phyloP scores from a whole-genome alignment of 495 filamentous ascomycete genomes.

The Penicillium cosmopolitanum region DNA sequence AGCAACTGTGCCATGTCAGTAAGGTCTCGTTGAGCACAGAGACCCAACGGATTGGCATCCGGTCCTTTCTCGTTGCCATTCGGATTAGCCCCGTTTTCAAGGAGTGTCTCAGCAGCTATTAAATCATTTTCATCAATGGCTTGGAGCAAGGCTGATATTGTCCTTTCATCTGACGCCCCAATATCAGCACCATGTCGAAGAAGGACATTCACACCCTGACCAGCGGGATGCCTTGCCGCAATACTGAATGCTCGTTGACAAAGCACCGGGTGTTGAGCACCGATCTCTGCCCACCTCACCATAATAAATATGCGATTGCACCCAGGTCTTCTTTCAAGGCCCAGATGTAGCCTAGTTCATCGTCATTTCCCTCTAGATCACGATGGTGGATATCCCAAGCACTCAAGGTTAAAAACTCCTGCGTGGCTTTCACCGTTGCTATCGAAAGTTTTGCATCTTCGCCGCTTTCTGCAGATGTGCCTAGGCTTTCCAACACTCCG shows the following conservation, averaged over 20 bases:
- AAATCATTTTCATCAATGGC: constrained; percentile 1
- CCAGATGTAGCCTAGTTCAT: constrained; percentile 15
- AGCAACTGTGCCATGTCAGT: constrained; percentile 20
- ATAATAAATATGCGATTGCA: constrained; percentile 20
- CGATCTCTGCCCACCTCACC: constrained; percentile 20
- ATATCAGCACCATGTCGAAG: constrained; percentile 22
- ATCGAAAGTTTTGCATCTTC: background rate
- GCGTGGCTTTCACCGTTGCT: background rate
- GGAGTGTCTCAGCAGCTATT: constrained; percentile 10
- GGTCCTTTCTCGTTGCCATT: constrained; percentile 8
- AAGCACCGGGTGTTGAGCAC: background rate
- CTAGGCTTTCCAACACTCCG: constrained; percentile 4
- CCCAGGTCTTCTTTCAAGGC: constrained; percentile 4
- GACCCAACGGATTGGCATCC: constrained; percentile 6
- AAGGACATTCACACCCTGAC: constrained; percentile 21
- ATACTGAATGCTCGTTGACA: constrained; percentile 10
- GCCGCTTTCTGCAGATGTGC: background rate
- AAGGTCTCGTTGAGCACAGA: constrained; percentile 18
- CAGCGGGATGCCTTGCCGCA: constrained; percentile 16
- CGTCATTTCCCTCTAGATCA: background rate
- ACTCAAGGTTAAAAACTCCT: constrained; percentile 10
- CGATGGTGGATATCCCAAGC: constrained; percentile 3
- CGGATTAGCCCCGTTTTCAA: constrained; percentile 25
- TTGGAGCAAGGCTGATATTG: constrained; percentile 20
- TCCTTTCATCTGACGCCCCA: background rate